Base-by-base conservation (phyloP, 352 stramenopile genomes). In the Saprolegnia diclina region DNA sequence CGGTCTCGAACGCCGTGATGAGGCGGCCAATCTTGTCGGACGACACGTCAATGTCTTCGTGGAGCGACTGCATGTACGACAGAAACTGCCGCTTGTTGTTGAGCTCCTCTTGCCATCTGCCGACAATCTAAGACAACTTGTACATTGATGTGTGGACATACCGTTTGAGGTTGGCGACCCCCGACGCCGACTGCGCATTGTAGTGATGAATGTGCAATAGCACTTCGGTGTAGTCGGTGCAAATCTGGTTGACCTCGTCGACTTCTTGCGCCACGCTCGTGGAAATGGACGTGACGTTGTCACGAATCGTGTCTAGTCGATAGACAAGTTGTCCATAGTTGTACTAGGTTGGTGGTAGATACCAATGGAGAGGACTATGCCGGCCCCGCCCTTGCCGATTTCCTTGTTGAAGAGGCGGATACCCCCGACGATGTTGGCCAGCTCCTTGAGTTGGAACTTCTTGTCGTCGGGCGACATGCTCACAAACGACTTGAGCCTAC, bases 391-490 rank as follows among this genome's bases (percentile, higher is more conserved):
- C 70, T 96, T 96, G 38, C 90, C 89, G 24, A 92, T 65, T 65
- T 94, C 82, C 37, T 90, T 90, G 76, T 98, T 98, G 74, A 97
- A 98, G 24, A 98, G 67, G 0, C 93, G 90, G 65, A 98, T 98
- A 16, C 93, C 91, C 18, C 94, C 77, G 16, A 98, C 91, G 68
- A 98, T 97, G 21, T 79, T 84, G 65, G 89, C 81, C 55, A 98
- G 79, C 73, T 98, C 91, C 19, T 96, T 80, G 6, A 98, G 74
- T 59, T 98, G 92, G 40, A 88, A 84, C 14, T 82, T 80, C 69
- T 97, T 97, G 67, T 98, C 91, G n/a, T 97, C 90, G 0, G 75
- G 35, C 0, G 75, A 77, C 76, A 98, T 91, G 14, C 77, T 83
- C n/a, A 97, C 83, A 72, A 98, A 98, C 9, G 88, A 86, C 74